phyloP scores from a whole-genome alignment of 2,329 filamentous ascomycete species.

The Dichotomopilus funicola region DNA sequence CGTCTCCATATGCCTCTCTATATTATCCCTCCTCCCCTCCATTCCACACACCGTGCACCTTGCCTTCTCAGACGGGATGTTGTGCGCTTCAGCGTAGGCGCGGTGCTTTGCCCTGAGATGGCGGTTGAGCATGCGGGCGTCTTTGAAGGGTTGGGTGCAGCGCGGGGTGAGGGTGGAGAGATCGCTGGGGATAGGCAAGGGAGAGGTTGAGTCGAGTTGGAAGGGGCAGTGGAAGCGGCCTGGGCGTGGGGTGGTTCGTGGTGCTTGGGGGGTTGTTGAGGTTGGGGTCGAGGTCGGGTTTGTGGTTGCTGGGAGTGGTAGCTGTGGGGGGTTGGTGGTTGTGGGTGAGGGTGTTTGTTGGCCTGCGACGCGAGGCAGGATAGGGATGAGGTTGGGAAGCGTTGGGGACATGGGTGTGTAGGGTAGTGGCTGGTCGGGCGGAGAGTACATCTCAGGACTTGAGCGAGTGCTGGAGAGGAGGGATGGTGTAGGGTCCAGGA shows the following conservation, averaged over 20 bases:
- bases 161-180: not conserved
- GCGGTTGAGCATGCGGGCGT: slow-evolving; percentile 19
- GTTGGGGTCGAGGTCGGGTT: not conserved
- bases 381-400: too few species aligned
- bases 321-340: not conserved
- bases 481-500: too few species aligned
- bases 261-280: not conserved
- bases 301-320: not conserved
- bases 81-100: slow-evolving; percentile 9
- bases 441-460: too few species aligned
- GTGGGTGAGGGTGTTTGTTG: not conserved
- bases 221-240: not conserved
- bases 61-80: slow-evolving; percentile 12
- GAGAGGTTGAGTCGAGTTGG: not conserved
- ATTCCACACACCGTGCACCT: slow-evolving; percentile 15
- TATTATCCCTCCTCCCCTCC: slow-evolving; percentile 20
- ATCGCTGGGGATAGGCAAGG: not conserved
- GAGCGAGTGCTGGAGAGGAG: too few species aligned
- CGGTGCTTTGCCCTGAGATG: slow-evolving; percentile 21
- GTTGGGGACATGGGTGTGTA: too few species aligned
- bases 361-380: too few species aligned
- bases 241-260: not conserved
- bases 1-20: slow-evolving; percentile 12
- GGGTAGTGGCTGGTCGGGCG: too few species aligned
- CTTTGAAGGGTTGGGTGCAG: slow-evolving; percentile 17